Evolutionary conservation across 177 flowering plant species (phyloP).

Genomic region (Vitis hybrid): DNA sequence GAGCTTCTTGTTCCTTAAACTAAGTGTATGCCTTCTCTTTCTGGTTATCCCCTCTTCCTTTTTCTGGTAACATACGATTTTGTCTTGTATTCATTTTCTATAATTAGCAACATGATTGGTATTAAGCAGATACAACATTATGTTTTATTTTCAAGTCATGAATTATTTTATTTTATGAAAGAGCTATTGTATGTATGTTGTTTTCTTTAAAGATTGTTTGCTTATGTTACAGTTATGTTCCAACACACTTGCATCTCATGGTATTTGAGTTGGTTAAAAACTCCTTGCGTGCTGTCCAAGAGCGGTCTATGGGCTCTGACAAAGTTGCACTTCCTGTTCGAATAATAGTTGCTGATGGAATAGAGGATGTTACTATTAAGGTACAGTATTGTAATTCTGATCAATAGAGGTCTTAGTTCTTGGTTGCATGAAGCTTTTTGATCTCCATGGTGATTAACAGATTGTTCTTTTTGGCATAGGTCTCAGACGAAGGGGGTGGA

Average conservation of each 20-base stretch:
- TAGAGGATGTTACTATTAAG: constrained; percentile 98
- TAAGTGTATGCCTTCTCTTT: too few species aligned
- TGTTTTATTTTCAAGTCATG: too few species aligned
- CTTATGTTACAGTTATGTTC: constrained; percentile 68
- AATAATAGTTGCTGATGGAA: constrained; percentile 92
- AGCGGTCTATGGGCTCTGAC: constrained; percentile 79
- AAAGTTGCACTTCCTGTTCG: constrained; percentile 78
- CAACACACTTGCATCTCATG: constrained; percentile 94
- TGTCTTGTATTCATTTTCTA: too few species aligned
- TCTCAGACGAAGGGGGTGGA: constrained; percentile 99
- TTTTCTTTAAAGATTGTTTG: not conserved
- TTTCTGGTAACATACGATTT: too few species aligned
- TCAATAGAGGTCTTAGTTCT: too few species aligned
- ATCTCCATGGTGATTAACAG: not conserved
- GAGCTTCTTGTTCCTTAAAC: too few species aligned
- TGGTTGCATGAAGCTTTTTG: not conserved
- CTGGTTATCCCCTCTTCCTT: too few species aligned
- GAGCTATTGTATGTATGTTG: not conserved
- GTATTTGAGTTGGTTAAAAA: constrained; percentile 97
- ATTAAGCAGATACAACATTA: not conserved
- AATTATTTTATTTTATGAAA: not conserved
- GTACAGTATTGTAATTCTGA: constrained; percentile 21
- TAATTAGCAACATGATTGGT: not conserved
- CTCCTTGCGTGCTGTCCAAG: constrained; percentile 97
- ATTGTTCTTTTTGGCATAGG: constrained; percentile 36